Base-by-base conservation (phyloP, 441 rosid genomes). In the Gossypium davidsonii region DNA sequence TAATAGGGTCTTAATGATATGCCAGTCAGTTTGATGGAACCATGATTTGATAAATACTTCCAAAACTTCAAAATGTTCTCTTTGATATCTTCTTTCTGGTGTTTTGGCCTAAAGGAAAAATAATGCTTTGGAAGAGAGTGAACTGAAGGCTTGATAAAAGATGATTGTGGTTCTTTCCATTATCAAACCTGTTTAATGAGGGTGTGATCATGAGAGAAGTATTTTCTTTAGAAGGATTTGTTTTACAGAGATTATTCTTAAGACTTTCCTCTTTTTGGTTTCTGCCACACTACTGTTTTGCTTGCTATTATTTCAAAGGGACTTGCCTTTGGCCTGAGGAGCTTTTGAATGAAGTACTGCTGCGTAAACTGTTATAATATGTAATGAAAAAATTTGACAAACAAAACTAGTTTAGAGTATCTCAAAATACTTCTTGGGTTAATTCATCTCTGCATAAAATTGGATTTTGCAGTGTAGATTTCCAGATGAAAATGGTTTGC, bases 241-340 rank as follows among this genome's bases (percentile, higher is more conserved):
- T 64, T 7, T 64, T 20, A 18, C 4, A 64, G 53, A 44, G 69
- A 64, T 20, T 20, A 44, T 17, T 46, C 21, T 48, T 14, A 12
- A 44, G 34, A 23, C 21, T 67, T 67, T 23, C 39, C 21, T n/a
- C 57, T 25, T 37, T 14, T 46, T 23, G 57, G 57, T n/a, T 67
- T 25, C 37, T 48, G 57, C 49, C 57, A 67, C 18, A 44, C 9
- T 66, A 46, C 56, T 55, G 7, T 46, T 21, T 1, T n/a, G 53
- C 70, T 66, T 44, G 20, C 55, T 66, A 28, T 46, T 46, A 31
- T 66, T 21, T 46, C 56, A 46, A 66, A 44, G 58, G 71, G 71
- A 57, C 14, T 48, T 67, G 23, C 42, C n/a, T 67, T 48, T 48
- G 57, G 71, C 58, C 57, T 21, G 21, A 48, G 17, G 23, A n/a